phyloP scores from a whole-genome alignment of 1,139 yeast genomes.

The Nakaseomyces nivariensis region DNA sequence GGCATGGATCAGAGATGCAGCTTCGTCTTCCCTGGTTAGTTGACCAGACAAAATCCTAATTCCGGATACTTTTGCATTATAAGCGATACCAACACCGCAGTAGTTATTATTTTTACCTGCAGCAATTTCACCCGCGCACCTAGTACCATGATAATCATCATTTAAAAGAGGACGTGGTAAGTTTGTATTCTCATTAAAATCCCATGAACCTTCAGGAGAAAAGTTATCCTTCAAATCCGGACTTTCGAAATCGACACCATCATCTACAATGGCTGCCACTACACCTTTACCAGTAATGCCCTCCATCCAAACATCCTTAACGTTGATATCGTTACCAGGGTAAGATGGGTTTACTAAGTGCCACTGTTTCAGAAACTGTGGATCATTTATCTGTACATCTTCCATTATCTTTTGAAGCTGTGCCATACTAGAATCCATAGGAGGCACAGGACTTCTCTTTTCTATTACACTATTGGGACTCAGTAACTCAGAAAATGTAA shows the following conservation, averaged over 20 bases:
- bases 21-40: slow-evolving; percentile 81
- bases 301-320: slow-evolving; percentile 74
- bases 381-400: slow-evolving; percentile 65
- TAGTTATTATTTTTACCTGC: slow-evolving; percentile 69
- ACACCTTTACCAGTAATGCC: slow-evolving; percentile 75
- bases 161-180: slow-evolving; percentile 69
- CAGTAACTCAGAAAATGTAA: slow-evolving; percentile 42
- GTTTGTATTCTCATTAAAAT: slow-evolving; percentile 67
- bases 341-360: slow-evolving; percentile 63
- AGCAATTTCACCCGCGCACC: slow-evolving; percentile 98
- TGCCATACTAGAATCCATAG: slow-evolving; percentile 40
- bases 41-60: slow-evolving; percentile 76
- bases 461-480: slow-evolving; percentile 36
- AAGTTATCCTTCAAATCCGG: slow-evolving; percentile 65
- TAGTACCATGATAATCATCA: slow-evolving; percentile 94
- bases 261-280: slow-evolving; percentile 85
- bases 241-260: slow-evolving; percentile 78
- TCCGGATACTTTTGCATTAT: slow-evolving; percentile 77
- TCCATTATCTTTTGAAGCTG: slow-evolving; percentile 38
- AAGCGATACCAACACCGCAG: slow-evolving; percentile 95
- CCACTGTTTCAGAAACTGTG: slow-evolving; percentile 79
- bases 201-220: slow-evolving; percentile 77
- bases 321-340: slow-evolving; percentile 83
- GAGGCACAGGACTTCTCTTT: slow-evolving; percentile 37
- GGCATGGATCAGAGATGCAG: slow-evolving; percentile 73